Evolutionary conservation across 805 yeast genomes (phyloP).

Genomic region (Monosporozyma solicola): DNA sequence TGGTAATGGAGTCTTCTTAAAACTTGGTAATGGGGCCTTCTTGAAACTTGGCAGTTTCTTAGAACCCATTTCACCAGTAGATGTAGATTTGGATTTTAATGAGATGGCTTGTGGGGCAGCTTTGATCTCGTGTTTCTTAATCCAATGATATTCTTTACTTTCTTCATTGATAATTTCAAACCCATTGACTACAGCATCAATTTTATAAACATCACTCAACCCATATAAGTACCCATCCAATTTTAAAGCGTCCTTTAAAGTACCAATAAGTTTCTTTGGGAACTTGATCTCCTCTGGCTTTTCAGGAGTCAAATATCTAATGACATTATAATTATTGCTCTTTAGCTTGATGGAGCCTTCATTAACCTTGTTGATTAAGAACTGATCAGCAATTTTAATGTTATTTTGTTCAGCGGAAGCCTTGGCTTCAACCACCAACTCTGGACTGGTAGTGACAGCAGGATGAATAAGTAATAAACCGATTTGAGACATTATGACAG

Average conservation of each 20-base stretch:
- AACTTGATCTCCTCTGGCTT: constrained; percentile 36
- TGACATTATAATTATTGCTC: constrained; percentile 33
- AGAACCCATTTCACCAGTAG: constrained; percentile 9
- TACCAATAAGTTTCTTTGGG: constrained; percentile 36
- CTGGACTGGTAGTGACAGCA: constrained; percentile 52
- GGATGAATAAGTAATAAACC: constrained; percentile 53
- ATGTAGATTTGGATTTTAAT: constrained; percentile 12
- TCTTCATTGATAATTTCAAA: constrained; percentile 31
- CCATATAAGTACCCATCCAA: constrained; percentile 44
- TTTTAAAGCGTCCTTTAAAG: constrained; percentile 34
- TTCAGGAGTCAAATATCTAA: constrained; percentile 51
- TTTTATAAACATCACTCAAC: constrained; percentile 32
- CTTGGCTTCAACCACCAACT: constrained; percentile 36
- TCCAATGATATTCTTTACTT: constrained; percentile 41
- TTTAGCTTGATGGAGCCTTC: constrained; percentile 35
- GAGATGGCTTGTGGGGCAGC: constrained; percentile 27
- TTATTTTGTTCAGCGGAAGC: constrained; percentile 19
- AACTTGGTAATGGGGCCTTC: constrained; percentile 17
- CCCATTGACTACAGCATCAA: constrained; percentile 62
- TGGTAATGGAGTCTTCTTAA: constrained; percentile 23
- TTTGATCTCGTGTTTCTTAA: constrained; percentile 34
- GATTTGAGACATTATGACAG: constrained; percentile 4
- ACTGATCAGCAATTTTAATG: constrained; percentile 36
- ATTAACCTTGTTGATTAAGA: constrained; percentile 50
- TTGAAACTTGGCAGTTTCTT: constrained; percentile 17